Percentiles rank a stretch among this genome's conserved stretches.
Evolutionary conservation across 208 protist genomes (phyloP).

Genomic region (Crithidia brevicula): DNA sequence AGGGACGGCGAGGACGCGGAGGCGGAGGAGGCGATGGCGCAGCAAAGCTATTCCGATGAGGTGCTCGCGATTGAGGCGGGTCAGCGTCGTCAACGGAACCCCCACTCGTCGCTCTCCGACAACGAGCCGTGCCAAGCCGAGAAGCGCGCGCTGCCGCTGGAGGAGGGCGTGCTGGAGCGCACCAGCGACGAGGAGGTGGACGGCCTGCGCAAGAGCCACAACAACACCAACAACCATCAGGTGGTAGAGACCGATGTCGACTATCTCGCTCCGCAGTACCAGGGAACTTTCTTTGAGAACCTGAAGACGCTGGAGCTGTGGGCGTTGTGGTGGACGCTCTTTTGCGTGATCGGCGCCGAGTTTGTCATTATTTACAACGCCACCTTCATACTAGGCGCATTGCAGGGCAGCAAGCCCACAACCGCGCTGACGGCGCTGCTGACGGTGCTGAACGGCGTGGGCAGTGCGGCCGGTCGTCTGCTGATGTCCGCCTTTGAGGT

Average conservation of each 20-base stretch:
- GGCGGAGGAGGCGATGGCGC: background rate
- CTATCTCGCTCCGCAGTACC: constrained; percentile 69
- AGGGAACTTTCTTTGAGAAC: constrained; percentile 49
- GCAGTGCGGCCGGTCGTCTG: constrained; percentile 53
- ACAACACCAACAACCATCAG: background rate
- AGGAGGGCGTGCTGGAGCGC: background rate
- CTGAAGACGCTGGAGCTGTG: constrained; percentile 41
- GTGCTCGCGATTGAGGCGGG: background rate
- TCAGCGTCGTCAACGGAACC: too few species aligned
- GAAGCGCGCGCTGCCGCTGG: background rate
- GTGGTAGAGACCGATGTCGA: constrained; percentile 47
- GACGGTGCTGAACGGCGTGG: constrained; percentile 56
- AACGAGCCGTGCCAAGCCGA: constrained; percentile 8
- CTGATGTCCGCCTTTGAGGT: constrained; percentile 56
- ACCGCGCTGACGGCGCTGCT: constrained; percentile 40
- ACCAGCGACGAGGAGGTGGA: background rate
- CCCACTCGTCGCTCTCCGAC: background rate
- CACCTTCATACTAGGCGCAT: constrained; percentile 42
- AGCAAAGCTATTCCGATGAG: constrained; percentile 1
- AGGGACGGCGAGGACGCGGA: constrained; percentile 10
- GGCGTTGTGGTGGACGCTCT: constrained; percentile 47
- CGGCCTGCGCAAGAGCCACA: background rate
- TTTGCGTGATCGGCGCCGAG: constrained; percentile 44
- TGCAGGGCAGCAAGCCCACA: constrained; percentile 28
- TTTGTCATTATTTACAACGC: constrained; percentile 64